These are phyloP conservation scores for Melanomma pulvis-pyrius DNA, from an alignment of 495 filamentous ascomycete species.

Conservation along the genomic window DNA sequence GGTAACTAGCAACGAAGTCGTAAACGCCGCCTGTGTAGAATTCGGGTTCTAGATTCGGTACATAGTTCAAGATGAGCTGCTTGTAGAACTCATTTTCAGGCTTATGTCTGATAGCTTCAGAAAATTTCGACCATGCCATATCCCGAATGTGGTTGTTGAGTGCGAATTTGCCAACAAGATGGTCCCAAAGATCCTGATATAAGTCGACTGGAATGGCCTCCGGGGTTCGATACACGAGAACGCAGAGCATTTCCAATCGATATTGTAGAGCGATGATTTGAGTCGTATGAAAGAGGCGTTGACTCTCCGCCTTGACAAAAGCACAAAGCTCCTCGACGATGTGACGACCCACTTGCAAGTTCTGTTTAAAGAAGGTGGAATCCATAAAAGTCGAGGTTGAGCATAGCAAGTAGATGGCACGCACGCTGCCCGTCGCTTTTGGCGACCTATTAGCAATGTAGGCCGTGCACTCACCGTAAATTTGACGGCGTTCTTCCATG, in stretches of 20 bases:
- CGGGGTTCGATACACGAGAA: constrained; percentile 6
- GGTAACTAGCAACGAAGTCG: constrained; percentile 64
- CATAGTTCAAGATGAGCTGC: constrained; percentile 65
- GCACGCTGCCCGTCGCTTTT: constrained; percentile 34
- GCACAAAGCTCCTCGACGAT: constrained; percentile 40
- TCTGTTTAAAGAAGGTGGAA: constrained; percentile 17
- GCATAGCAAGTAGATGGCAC: constrained; percentile 25
- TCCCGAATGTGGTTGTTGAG: constrained; percentile 59
- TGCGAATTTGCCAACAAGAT: constrained; percentile 45
- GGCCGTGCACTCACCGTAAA: constrained; percentile 30
- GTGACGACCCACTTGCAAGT: constrained; percentile 20
- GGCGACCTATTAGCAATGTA: constrained; percentile 27
- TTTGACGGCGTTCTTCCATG: constrained; percentile 22
- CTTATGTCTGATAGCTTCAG: constrained; percentile 1
- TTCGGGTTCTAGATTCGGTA: constrained; percentile 63
- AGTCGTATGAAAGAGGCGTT: background rate
- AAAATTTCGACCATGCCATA: constrained; percentile 58
- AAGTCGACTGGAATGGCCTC: constrained; percentile 26
- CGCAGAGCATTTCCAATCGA: constrained; percentile 27
- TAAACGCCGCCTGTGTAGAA: constrained; percentile 69
- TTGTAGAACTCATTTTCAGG: constrained; percentile 56
- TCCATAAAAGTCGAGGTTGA: constrained; percentile 4
- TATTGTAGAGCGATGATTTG: constrained; percentile 23
- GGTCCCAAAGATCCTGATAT: constrained; percentile 34
- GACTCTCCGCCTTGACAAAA: constrained; percentile 27